phyloP scores from a whole-genome alignment of 345 rosid genomes.

The Theobroma cacao region DNA sequence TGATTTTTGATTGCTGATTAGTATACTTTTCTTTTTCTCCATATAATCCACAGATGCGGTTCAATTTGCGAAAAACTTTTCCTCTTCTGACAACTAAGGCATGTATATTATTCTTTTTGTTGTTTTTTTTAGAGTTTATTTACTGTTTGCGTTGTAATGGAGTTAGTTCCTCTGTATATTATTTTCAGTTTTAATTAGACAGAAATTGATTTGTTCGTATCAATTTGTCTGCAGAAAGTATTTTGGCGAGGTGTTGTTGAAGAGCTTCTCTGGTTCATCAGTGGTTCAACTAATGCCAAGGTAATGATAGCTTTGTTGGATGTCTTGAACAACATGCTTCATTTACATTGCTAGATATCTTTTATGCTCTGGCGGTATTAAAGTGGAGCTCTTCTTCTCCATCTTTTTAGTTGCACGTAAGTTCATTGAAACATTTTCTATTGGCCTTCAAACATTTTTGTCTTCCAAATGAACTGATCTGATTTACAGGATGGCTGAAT shows the following conservation, averaged over 20 bases:
- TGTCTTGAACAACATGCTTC: neutral
- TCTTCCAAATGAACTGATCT: neutral
- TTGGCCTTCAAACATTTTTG: neutral
- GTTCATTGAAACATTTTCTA: neutral
- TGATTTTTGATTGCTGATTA: constrained; percentile 15
- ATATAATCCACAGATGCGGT: constrained; percentile 54
- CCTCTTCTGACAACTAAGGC: constrained; percentile 91
- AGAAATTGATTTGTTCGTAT: neutral
- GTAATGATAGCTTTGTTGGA: constrained; percentile 32
- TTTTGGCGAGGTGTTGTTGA: constrained; percentile 99
- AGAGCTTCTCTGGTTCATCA: constrained; percentile 96
- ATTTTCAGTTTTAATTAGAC: neutral
- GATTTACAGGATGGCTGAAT: neutral
- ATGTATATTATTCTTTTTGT: constrained; percentile 15
- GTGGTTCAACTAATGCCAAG: constrained; percentile 95
- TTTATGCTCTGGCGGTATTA: neutral
- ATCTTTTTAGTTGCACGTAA: neutral
- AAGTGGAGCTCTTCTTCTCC: neutral
- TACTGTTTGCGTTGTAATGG: neutral
- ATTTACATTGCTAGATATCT: neutral
- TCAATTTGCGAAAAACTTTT: constrained; percentile 78
- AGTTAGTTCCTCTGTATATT: neutral
- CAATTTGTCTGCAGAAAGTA: constrained; percentile 57
- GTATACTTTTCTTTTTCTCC: neutral
- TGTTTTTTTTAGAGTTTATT: neutral